phyloP scores from a whole-genome alignment of 1,284 basidiomycete genomes.

The Grifola frondosa region DNA sequence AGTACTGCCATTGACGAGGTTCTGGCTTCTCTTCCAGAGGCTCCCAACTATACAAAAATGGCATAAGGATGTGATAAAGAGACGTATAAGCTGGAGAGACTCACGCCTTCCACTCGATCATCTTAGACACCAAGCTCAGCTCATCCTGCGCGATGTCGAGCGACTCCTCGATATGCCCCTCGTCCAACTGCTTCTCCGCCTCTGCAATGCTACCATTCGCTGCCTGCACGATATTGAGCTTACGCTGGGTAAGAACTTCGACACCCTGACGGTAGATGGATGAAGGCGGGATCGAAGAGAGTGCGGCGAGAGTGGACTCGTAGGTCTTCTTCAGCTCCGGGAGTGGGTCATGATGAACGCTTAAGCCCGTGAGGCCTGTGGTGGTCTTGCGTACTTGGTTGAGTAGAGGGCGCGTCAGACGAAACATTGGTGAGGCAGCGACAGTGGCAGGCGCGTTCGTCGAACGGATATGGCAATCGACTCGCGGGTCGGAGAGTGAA shows the following conservation, averaged over 20 bases:
- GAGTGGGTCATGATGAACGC: conserved; percentile 77
- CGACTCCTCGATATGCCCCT: conserved; percentile 84
- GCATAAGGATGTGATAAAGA: conserved; percentile 5
- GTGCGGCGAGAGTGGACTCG: conserved; percentile 72
- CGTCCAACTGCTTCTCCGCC: conserved; percentile 73
- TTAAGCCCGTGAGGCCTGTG: conserved; percentile 78
- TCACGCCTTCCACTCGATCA: conserved; percentile 96
- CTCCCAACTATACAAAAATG: conserved; percentile 69
- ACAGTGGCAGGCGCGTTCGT: conserved; percentile 11
- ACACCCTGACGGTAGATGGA: conserved; percentile 92
- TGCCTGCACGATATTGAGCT: conserved; percentile 72
- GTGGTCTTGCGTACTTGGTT: conserved; percentile 67
- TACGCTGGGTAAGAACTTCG: conserved; percentile 84
- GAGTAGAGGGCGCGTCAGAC: conserved; percentile 72
- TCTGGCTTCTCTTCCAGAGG: conserved; percentile 79
- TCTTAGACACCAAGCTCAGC: conserved; percentile 74
- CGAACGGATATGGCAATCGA: conserved; percentile 2
- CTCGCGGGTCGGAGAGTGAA: conserved; percentile 2
- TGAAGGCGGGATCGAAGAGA: conserved; percentile 72
- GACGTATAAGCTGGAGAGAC: conserved; percentile 36
- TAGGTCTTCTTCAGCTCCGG: conserved; percentile 78
- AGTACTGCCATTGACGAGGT: conserved; percentile 86
- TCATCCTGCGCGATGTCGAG: conserved; percentile 86
- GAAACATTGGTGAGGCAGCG: conserved; percentile 57
- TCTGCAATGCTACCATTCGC: conserved; percentile 64